Percentiles rank a stretch among this genome's conserved stretches.
Evolutionary conservation across 164 flowering plant species (phyloP).

Genomic region (Umbellularia californica): DNA sequence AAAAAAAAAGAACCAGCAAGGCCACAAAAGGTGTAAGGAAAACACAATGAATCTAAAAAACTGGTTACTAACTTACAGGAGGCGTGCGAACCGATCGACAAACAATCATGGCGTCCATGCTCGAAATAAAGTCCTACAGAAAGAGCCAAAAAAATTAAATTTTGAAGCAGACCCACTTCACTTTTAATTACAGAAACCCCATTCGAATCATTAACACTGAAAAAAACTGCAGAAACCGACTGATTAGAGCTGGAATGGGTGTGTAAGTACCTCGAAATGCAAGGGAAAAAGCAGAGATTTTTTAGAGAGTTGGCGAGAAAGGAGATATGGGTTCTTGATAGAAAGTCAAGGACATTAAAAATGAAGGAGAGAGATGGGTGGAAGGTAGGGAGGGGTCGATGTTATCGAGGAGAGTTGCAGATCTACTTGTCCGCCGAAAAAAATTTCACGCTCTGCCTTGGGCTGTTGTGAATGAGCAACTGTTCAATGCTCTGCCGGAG

Average conservation of each 20-base stretch:
- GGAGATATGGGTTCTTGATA: not conserved
- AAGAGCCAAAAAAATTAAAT: not conserved
- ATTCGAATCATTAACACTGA: not conserved
- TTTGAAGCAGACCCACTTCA: not conserved
- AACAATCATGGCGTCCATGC: conserved; percentile 46
- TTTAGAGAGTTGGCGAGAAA: not conserved
- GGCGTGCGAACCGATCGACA: conserved; percentile 39
- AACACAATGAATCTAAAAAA: not conserved
- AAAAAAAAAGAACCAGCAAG: not conserved
- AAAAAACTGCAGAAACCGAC: not conserved
- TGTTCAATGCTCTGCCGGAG: not conserved
- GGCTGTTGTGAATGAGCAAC: not conserved
- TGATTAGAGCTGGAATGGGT: not conserved
- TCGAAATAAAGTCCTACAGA: not conserved
- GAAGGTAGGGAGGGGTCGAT: conserved; percentile 12
- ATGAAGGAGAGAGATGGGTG: not conserved
- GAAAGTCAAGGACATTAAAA: not conserved
- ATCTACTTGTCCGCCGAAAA: conserved; percentile 24
- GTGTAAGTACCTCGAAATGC: conserved; percentile 3
- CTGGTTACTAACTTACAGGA: conserved; percentile 25
- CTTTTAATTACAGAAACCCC: not conserved
- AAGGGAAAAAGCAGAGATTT: conserved; percentile 1
- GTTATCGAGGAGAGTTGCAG: conserved; percentile 18
- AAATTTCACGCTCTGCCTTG: not conserved
- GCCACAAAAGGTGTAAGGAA: not conserved